Conservation (phyloP, 2,329 filamentous ascomycete species). For the Corinectria fuckeliana region DNA sequence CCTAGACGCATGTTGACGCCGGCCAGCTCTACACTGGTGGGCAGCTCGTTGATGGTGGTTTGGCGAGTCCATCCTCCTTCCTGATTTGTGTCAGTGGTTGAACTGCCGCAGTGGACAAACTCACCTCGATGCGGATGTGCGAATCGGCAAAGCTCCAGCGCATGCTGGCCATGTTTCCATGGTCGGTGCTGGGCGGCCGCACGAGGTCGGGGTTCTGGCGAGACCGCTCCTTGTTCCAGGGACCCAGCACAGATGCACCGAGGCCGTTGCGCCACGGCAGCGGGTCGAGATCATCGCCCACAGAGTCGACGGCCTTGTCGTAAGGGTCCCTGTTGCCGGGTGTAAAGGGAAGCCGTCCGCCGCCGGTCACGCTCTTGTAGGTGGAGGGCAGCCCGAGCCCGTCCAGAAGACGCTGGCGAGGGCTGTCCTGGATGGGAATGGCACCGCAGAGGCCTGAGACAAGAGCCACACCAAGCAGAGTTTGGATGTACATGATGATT, state of each 20-base stretch:
- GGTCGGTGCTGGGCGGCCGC: constrained; percentile 75
- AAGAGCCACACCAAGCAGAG: constrained; percentile 15
- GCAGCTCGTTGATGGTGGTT: constrained; percentile 71
- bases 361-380: constrained; percentile 45
- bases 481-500: constrained; percentile 25
- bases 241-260: constrained; percentile 71
- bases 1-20: constrained; percentile 82
- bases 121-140: constrained; percentile 67
- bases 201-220: constrained; percentile 75
- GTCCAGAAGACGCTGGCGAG: constrained; percentile 60
- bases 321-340: constrained; percentile 66
- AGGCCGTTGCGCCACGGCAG: constrained; percentile 69
- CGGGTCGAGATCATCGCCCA: constrained; percentile 67
- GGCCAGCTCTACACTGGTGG: constrained; percentile 72
- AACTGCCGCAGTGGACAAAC: constrained; percentile 27
- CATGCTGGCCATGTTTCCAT: constrained; percentile 74
- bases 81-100: constrained; percentile 47
- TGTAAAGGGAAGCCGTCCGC: constrained; percentile 59
- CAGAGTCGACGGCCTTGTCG: constrained; percentile 66
- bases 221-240: constrained; percentile 71
- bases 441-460: constrained; percentile 27
- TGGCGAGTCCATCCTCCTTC: constrained; percentile 81
- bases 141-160: constrained; percentile 74
- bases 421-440: constrained; percentile 53
- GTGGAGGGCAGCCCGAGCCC: constrained; percentile 55